Percentiles rank a stretch among this genome's conserved stretches.
Conservation (phyloP, 2,329 filamentous ascomycete genomes). For the Whalleya microplaca region DNA sequence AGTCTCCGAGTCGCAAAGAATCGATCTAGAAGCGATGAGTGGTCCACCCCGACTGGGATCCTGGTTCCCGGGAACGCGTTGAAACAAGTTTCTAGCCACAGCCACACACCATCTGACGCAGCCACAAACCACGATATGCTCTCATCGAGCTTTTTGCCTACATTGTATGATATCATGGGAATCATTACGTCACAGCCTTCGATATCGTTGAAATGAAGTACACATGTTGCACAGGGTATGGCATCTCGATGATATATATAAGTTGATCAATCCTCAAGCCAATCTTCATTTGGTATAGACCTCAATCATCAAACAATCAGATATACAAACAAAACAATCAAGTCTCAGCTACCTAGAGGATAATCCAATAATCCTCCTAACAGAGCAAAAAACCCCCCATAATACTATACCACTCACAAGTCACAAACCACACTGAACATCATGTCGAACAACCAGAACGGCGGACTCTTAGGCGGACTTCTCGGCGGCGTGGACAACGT, state of each 20-base stretch:
- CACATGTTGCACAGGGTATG: not conserved
- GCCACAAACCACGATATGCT: slow-evolving; percentile 20
- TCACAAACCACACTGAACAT: slow-evolving; percentile 17
- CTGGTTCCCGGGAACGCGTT: slow-evolving; percentile 7
- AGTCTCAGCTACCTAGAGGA: no score
- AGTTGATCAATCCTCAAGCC: slow-evolving; percentile 5
- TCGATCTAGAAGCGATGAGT: slow-evolving; percentile 5
- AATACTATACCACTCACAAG: slow-evolving; percentile 1
- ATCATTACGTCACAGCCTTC: slow-evolving; percentile 19
- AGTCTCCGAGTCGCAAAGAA: slow-evolving; percentile 7
- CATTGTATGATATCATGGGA: slow-evolving; percentile 23
- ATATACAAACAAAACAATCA: no score
- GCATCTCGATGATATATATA: slow-evolving; percentile 13
- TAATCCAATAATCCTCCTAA: no score
- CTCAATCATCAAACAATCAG: slow-evolving; percentile 1
- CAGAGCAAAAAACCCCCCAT: no score
- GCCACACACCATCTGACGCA: slow-evolving; percentile 17
- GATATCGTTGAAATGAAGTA: slow-evolving; percentile 6
- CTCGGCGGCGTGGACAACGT: slow-evolving; percentile 39
- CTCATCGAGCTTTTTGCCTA: slow-evolving; percentile 9
- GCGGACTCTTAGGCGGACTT: slow-evolving; percentile 39
- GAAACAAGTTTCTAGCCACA: slow-evolving; percentile 38
- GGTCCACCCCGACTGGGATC: slow-evolving; percentile 1
- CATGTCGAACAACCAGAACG: slow-evolving; percentile 40
- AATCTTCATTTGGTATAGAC: not conserved